Evolutionary conservation across 2,329 filamentous ascomycete species (phyloP), one percentile per base, ranked within the genome.

Genomic region (Myriosclerotinia duriaeana): DNA sequence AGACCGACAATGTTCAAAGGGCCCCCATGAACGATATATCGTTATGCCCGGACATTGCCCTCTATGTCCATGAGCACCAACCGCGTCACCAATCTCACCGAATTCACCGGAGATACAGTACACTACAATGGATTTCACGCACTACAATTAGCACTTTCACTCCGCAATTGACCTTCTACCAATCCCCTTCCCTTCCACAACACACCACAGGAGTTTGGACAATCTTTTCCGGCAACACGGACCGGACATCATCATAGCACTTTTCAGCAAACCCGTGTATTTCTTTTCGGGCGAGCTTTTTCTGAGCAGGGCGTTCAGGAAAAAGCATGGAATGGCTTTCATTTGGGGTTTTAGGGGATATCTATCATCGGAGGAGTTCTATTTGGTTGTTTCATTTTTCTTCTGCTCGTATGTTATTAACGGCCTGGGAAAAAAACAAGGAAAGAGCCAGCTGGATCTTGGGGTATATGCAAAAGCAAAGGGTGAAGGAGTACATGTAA

Each of bases 21-120:
- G 88, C 0, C 89, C 89, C 38, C 89, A 92, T 76, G 89, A 92
- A 76, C 83, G 89, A 70, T 91, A 89, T 73, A 91, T 92, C 72
- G 84, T 92, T 53, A 79, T 89, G 38, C 85, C 87, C 14, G 88
- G 87, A 65, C 84, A 83, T 73, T 90, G 85, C 71, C 81, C 82
- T 36, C 77, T 87, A 42, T 87, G 85, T 66, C 59, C 62, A 40
- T 73, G 61, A 70, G 44, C 11, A 4, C n/a, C 38, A 17, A n/a
- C 9, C 2, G 36, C 34, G 22, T 46, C 38, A 26, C 42, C 14
- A 22, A 7, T 34, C n/a, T 20, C 20, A 17, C 8, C 20, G n/a
- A n/a, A 20, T 46, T 30, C 17, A 36, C 30, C 26, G 2, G 40
- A 26, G 42, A 8, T 34, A 42, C 14, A 30, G 14, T 15, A 42